Evolutionary conservation across 169 alveolate genomes (phyloP).

Genomic region (Prorocentrum cordatum): DNA sequence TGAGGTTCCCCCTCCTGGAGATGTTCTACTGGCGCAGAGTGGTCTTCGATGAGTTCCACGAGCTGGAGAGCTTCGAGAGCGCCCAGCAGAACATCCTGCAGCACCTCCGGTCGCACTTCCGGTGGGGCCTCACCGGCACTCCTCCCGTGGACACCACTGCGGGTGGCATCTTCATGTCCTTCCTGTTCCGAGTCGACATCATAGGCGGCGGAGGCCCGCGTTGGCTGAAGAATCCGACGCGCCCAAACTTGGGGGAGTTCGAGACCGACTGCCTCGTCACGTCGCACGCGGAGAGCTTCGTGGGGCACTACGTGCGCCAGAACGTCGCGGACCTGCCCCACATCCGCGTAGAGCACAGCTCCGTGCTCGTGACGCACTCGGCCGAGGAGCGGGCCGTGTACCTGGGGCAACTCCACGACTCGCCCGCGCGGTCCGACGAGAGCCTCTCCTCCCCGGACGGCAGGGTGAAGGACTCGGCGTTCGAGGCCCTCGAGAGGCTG

Average conservation of each 20-base stretch:
- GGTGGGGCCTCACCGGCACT: conserved; percentile 64
- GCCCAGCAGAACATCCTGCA: conserved; percentile 64
- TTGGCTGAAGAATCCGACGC: background rate
- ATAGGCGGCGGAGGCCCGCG: background rate
- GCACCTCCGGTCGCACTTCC: conserved; percentile 20
- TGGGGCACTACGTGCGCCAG: conserved; percentile 58
- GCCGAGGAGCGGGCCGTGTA: conserved; percentile 45
- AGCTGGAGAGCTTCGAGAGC: conserved; percentile 62
- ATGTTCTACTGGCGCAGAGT: conserved; percentile 45
- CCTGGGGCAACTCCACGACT: conserved; percentile 56
- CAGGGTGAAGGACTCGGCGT: background rate
- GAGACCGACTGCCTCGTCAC: conserved; percentile 9
- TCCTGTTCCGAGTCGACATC: conserved; percentile 34
- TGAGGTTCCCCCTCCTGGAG: conserved; percentile 42
- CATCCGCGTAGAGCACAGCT: conserved; percentile 20
- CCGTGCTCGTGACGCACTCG: background rate
- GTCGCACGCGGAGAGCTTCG: conserved; percentile 6
- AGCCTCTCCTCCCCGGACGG: background rate
- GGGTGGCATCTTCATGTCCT: conserved; percentile 56
- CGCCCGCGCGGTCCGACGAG: background rate
- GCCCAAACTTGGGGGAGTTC: background rate
- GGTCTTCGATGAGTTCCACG: conserved; percentile 50
- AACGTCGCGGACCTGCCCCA: conserved; percentile 14
- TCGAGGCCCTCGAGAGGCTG: conserved; percentile 9
- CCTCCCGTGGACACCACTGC: conserved; percentile 67